A percentile compares a stretch with the other conserved stretches of the same genome.
Conservation (phyloP, 2,329 filamentous ascomycete genomes). For the Lachnellula cervina region DNA sequence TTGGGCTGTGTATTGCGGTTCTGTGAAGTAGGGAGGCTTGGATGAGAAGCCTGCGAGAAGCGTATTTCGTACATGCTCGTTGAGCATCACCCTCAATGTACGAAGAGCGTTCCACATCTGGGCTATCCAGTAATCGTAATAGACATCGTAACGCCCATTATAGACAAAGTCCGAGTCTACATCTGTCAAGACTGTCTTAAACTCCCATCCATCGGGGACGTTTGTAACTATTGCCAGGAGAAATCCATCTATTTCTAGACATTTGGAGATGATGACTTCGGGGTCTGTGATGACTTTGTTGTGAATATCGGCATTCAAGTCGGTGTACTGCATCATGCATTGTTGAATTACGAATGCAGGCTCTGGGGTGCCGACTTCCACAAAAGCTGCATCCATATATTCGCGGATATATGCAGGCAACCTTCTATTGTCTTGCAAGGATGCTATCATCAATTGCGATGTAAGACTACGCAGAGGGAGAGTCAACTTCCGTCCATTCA, state of each 20-base stretch:
- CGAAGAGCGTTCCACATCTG: slow-evolving; percentile 26
- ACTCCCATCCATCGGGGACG: slow-evolving; percentile 21
- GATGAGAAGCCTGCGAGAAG: slow-evolving; percentile 16
- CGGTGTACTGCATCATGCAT: slow-evolving; percentile 32
- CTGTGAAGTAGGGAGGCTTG: slow-evolving; percentile 14
- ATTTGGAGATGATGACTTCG: slow-evolving; percentile 15
- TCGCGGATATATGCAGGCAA: slow-evolving; percentile 45
- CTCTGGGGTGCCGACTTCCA: slow-evolving; percentile 34
- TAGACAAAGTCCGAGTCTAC: slow-evolving; percentile 17
- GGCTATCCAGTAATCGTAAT: slow-evolving; percentile 24
- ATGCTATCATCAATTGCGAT: slow-evolving; percentile 47
- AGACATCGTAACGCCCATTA: slow-evolving; percentile 25
- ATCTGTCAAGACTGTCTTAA: slow-evolving; percentile 18
- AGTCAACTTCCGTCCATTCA: too few species aligned
- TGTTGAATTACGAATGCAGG: slow-evolving; percentile 40
- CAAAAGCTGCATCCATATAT: slow-evolving; percentile 40
- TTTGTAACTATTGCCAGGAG: slow-evolving; percentile 12
- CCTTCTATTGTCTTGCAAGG: slow-evolving; percentile 44
- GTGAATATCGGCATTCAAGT: slow-evolving; percentile 19
- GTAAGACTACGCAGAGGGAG: slow-evolving; percentile 30
- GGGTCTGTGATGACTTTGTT: slow-evolving; percentile 31
- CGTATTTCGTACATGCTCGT: slow-evolving; percentile 16
- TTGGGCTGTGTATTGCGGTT: slow-evolving; percentile 18
- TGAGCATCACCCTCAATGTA: slow-evolving; percentile 18
- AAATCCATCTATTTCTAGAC: slow-evolving; percentile 22